Base-by-base conservation (phyloP, 2,329 filamentous ascomycete genomes). In the Grosmannia clavigera region DNA sequence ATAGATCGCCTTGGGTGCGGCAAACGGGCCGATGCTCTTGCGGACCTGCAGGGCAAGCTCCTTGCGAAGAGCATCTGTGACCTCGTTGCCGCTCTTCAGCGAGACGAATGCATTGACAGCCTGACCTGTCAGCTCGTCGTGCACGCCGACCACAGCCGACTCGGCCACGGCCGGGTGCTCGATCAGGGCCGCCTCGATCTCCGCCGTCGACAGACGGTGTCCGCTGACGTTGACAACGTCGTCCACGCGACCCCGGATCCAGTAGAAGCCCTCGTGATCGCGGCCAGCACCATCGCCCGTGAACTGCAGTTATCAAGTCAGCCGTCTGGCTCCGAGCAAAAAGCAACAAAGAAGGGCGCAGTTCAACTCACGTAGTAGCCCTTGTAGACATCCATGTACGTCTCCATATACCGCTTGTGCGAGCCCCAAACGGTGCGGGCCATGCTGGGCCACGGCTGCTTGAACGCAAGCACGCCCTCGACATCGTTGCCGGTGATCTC, bases 211-310 rank as follows among this genome's bases (percentile, higher is more conserved):
- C 64, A 99, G 81, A 72, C 94, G 87, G 75, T 99, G 94, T 33
- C 94, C 94, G 67, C 88, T 94, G 64, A 99, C 94, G 74, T 99
- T 99, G 73, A 99, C 92, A 52, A 99, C 94, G 69, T 99, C 94
- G 71, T 99, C 94, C 58, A 99, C 94, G 74, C 94, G 91, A 65
- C 94, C 94, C 64, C 94, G 90, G 72, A 99, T 99, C 94, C 94
- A 99, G 84, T 97, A 99, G 80, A 96, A 99, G 61, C 94, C 94
- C 69, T 99, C 94, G 75, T 96, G 88, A 72, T 99, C 94, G 70
- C 94, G 89, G 62, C 89, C 94, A 60, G 94, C 94, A 70, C 94
- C 94, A 71, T 99, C 94, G 61, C 90, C 90, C 19, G 90, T 94
- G 77, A 94, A 95, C 86, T 90, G 66, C 12, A 51, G 60, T 5